Evolutionary conservation across 2,329 filamentous ascomycete genomes (phyloP), one percentile per base, ranked within the genome.

Genomic region (Xylariaceae sp.): DNA sequence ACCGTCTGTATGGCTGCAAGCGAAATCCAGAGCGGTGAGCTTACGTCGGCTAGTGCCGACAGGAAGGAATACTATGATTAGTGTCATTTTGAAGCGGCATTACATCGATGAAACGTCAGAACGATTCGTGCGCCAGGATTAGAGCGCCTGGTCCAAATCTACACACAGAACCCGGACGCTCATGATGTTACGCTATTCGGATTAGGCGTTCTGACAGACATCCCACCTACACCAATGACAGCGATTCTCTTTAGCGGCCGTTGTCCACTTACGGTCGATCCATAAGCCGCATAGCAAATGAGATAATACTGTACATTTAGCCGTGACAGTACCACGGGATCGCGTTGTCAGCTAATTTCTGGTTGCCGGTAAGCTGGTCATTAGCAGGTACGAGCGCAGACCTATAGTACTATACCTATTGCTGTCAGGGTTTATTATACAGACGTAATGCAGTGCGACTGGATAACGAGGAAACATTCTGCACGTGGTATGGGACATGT

Each of bases 181-280:
- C 33, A 32, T 23, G 35, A 45, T 46, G 42, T 29, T 45, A 49
- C 49, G 42, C 36, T 43, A 35, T 27, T 36, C 23, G 29, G 11
- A 15, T 11, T 32, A 50, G 37, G 26, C 29, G 18, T 10, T 24
- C 15, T 5, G 5, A 6, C 4, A 33, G 10, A 5, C 7, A 33
- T 6, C 27, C 26, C 44, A 37, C 36, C n/a, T 29, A n/a, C 33
- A 26, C 54, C 54, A 57, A 57, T 57, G 23, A 15, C 7, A 42
- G 26, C 23, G 4, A 27, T 32, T 30, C n/a, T 11, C n/a, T 53
- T 20, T 24, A 21, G 44, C 20, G 40, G 35, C n/a, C 39, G 15
- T 32, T 50, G 53, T 45, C 54, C 54, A 45, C 50, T 57, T 57
- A 46, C 29, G 36, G 54, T 41, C n/a, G 23, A 49, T 49, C 41